Evolutionary conservation across 805 yeast species (phyloP).

Genomic region (Sugiyamaella lignohabitans): DNA sequence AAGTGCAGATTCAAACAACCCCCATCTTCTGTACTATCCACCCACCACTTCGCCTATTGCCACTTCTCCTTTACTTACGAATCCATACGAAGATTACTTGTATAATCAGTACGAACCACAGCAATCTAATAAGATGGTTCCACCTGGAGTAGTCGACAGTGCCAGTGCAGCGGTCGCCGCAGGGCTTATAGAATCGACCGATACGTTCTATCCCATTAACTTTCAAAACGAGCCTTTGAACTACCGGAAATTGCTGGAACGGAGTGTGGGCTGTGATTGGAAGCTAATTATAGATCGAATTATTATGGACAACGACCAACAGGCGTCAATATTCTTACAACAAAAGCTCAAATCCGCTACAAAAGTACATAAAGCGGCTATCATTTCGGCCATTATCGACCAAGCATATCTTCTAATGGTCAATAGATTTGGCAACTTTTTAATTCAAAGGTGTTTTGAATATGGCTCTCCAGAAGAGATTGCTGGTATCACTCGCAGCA

Average conservation of each 20-base stretch:
- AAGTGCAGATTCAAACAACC: too few relatives aligned
- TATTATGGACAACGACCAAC: conserved; percentile 34
- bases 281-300: conserved; percentile 29
- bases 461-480: conserved; percentile 29
- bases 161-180: too few relatives aligned
- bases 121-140: too few relatives aligned
- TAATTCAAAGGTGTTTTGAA: conserved; percentile 37
- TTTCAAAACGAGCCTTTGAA: conserved; percentile 25
- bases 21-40: too few relatives aligned
- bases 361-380: conserved; percentile 27
- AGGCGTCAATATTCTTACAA: conserved; percentile 38
- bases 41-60: too few relatives aligned
- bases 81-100: too few relatives aligned
- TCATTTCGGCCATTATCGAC: conserved; percentile 28
- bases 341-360: conserved; percentile 32
- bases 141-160: too few relatives aligned
- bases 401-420: conserved; percentile 31
- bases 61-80: too few relatives aligned
- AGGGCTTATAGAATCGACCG: too few relatives aligned
- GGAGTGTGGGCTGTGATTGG: conserved; percentile 28
- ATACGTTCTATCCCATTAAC: conserved; percentile 16
- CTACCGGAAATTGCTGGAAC: conserved; percentile 29
- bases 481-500: conserved; percentile 20
- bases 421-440: conserved; percentile 38
- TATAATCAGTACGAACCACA: too few relatives aligned